phyloP scores from a whole-genome alignment of 2,329 filamentous ascomycete genomes.

The Clarireedia sp. region DNA sequence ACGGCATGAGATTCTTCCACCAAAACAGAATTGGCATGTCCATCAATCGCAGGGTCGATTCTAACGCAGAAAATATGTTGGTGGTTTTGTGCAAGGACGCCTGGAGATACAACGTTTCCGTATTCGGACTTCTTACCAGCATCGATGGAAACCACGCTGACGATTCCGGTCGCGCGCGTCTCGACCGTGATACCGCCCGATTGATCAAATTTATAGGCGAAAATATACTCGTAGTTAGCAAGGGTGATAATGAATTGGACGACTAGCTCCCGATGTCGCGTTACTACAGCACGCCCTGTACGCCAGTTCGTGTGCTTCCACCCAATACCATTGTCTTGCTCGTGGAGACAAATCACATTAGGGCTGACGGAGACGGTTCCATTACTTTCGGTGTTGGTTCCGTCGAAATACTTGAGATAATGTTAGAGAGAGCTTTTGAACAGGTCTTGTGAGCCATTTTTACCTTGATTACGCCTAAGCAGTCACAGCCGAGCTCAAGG shows the following conservation, averaged over 20 bases:
- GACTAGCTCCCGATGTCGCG: constrained; percentile 53
- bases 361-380: constrained; percentile 46
- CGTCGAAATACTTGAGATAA: constrained; percentile 43
- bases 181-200: constrained; percentile 54
- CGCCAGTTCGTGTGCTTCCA: constrained; percentile 68
- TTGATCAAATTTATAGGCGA: constrained; percentile 57
- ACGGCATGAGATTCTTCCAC: constrained; percentile 46
- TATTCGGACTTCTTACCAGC: constrained; percentile 42
- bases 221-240: constrained; percentile 64
- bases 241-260: constrained; percentile 62
- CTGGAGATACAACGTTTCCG: constrained; percentile 54
- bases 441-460: neutral
- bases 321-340: constrained; percentile 60
- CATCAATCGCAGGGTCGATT: constrained; percentile 50
- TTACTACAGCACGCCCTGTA: constrained; percentile 53
- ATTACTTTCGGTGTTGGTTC: constrained; percentile 42
- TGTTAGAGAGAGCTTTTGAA: neutral
- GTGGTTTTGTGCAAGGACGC: constrained; percentile 51
- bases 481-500: constrained; percentile 58
- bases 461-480: constrained; percentile 50
- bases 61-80: constrained; percentile 50
- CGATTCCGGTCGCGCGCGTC: constrained; percentile 57
- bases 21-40: constrained; percentile 43
- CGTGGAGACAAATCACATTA: constrained; percentile 61
- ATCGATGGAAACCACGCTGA: constrained; percentile 47